Evolutionary conservation across 352 stramenopile genomes (phyloP).

Genomic region (Halophytophthora polymorphica): DNA sequence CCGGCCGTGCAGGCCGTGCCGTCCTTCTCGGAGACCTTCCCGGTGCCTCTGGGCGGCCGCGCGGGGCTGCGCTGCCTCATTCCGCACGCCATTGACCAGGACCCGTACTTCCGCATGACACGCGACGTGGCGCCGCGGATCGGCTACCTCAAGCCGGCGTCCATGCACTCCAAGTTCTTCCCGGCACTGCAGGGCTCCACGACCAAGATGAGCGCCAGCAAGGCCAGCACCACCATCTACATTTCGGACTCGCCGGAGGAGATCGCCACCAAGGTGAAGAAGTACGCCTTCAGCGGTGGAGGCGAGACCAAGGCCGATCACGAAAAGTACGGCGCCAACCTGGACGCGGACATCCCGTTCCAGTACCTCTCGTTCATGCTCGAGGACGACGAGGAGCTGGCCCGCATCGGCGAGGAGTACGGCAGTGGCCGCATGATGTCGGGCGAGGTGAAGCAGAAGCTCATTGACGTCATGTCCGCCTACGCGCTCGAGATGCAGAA

Average conservation of each 20-base stretch:
- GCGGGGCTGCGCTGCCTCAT: slow-evolving; percentile 97
- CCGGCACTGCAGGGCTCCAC: slow-evolving; percentile 95
- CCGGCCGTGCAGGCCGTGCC: slow-evolving; percentile 97
- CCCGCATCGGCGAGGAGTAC: slow-evolving; percentile 94
- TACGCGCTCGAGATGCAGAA: slow-evolving; percentile 96
- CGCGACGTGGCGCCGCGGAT: slow-evolving; percentile 98
- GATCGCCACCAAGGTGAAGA: slow-evolving; percentile 92
- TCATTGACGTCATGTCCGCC: slow-evolving; percentile 92
- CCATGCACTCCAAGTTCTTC: slow-evolving; percentile 99
- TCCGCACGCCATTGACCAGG: slow-evolving; percentile 99
- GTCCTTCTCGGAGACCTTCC: slow-evolving; percentile 98
- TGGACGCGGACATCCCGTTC: slow-evolving; percentile 98
- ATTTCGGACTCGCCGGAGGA: slow-evolving; percentile 97
- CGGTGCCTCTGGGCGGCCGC: slow-evolving; percentile 79
- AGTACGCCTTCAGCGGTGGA: slow-evolving; percentile 91
- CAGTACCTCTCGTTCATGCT: slow-evolving; percentile 99
- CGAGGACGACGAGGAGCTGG: slow-evolving; percentile 97
- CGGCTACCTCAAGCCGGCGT: slow-evolving; percentile 93
- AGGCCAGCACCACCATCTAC: slow-evolving; percentile 97
- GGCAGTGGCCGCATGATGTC: slow-evolving; percentile 95
- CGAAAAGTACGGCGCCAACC: slow-evolving; percentile 96
- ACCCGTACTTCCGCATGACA: slow-evolving; percentile 98
- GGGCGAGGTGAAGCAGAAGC: slow-evolving; percentile 96
- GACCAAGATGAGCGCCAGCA: slow-evolving; percentile 99
- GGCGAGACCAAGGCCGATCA: slow-evolving; percentile 98